Evolutionary conservation across 768 basidiomycete genomes (phyloP).

Genomic region (Podaxis sp.): DNA sequence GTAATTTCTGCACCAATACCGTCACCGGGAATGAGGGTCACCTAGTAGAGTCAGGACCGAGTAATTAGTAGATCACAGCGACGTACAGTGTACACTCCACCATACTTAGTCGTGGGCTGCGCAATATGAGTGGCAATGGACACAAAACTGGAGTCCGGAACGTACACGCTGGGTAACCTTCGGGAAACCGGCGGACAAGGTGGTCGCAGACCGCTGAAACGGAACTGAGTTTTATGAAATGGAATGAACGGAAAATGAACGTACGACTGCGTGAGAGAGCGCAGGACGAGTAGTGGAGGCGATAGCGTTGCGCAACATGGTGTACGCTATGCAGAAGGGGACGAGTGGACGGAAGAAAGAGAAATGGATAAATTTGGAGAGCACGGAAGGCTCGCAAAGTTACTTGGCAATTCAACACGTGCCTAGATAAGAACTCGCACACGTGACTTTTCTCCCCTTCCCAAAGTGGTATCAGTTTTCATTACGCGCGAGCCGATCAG

Average conservation of each 20-base stretch:
- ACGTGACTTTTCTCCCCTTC: slow-evolving; percentile 9
- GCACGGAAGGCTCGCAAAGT: background rate
- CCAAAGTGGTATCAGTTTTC: slow-evolving; percentile 10
- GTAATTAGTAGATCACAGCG: slow-evolving; percentile 8
- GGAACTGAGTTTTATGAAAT: slow-evolving; percentile 11
- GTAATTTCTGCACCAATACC: slow-evolving; percentile 97
- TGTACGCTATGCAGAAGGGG: slow-evolving; percentile 30
- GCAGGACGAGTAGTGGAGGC: slow-evolving; percentile 54
- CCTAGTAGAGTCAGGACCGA: slow-evolving; percentile 45
- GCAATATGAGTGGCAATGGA: background rate
- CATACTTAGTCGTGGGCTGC: slow-evolving; percentile 87
- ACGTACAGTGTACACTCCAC: slow-evolving; percentile 86
- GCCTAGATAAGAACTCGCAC: slow-evolving; percentile 10
- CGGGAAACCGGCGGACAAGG: slow-evolving; percentile 77
- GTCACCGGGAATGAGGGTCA: slow-evolving; percentile 97
- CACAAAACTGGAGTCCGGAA: slow-evolving; percentile 17
- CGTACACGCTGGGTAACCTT: slow-evolving; percentile 68
- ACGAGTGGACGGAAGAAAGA: slow-evolving; percentile 26
- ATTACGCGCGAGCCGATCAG: background rate
- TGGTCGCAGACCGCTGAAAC: slow-evolving; percentile 66
- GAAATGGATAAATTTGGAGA: slow-evolving; percentile 12
- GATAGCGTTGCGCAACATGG: slow-evolving; percentile 69
- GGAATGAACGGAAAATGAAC: slow-evolving; percentile 20
- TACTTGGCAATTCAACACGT: slow-evolving; percentile 1
- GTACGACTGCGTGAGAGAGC: slow-evolving; percentile 45